phyloP scores from a whole-genome alignment of 73 alveolate genomes.

The Uronychia setigera region DNA sequence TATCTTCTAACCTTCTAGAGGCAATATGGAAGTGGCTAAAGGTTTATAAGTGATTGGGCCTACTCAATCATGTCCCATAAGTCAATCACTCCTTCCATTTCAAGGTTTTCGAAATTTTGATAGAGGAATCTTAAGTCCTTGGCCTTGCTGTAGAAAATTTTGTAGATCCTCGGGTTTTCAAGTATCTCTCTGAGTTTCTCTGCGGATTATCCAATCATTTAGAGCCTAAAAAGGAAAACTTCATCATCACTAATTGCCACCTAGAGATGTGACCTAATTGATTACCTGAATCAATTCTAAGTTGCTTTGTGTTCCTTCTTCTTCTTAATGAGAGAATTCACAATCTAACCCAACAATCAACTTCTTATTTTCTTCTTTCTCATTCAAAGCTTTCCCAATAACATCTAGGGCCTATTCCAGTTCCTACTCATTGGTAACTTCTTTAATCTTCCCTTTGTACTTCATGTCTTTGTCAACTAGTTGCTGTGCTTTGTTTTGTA shows the following conservation, averaged over 20 bases:
- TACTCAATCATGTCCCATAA: neutral
- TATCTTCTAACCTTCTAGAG: too few species aligned
- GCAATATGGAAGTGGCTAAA: too few species aligned
- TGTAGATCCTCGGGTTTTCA: neutral
- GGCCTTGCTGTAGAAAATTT: neutral
- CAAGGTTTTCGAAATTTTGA: neutral
- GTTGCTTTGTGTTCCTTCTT: neutral
- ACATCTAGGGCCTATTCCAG: too few species aligned
- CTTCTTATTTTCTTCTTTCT: neutral
- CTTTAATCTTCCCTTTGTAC: neutral
- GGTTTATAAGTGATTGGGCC: too few species aligned
- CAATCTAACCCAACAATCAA: neutral
- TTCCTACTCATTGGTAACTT: too few species aligned
- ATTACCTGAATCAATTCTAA: neutral
- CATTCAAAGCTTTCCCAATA: too few species aligned
- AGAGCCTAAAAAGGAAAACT: neutral
- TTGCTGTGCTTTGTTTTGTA: too few species aligned
- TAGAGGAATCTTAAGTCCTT: neutral
- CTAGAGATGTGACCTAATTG: neutral
- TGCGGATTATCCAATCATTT: neutral
- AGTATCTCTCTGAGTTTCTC: neutral
- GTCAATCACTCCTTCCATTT: neutral
- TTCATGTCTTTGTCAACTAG: too few species aligned
- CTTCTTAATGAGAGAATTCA: neutral
- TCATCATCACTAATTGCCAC: neutral